A percentile compares a stretch with the other conserved stretches of the same genome.
These are phyloP conservation scores for Colletotrichum sp. DNA, from an alignment of 2,329 filamentous ascomycete species.

Conservation along the genomic window DNA sequence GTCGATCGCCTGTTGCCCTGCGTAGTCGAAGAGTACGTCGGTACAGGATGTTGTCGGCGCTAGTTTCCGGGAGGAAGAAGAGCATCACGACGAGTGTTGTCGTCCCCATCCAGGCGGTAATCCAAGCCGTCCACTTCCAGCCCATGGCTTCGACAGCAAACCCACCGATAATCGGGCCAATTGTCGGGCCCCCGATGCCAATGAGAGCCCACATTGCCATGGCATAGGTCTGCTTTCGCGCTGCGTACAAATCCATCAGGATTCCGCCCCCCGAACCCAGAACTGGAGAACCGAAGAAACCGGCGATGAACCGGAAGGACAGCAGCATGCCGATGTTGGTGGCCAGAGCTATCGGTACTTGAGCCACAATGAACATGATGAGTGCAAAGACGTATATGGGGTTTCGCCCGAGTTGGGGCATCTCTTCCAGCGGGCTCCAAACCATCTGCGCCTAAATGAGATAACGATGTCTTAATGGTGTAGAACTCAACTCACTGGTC, in stretches of 20 bases:
- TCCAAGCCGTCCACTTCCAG: constrained; percentile 28
- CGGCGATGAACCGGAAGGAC: constrained; percentile 23
- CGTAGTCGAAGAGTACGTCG: constrained; percentile 23
- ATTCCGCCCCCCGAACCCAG: constrained; percentile 1
- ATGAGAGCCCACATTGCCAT: constrained; percentile 2
- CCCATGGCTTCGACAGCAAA: constrained; percentile 14
- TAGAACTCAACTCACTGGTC: constrained; percentile 34
- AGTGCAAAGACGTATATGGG: constrained; percentile 21
- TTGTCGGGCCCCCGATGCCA: constrained; percentile 5
- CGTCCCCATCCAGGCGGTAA: constrained; percentile 21
- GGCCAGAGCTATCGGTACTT: constrained; percentile 19
- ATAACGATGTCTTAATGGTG: not conserved
- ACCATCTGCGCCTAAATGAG: not conserved
- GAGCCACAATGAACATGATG: constrained; percentile 15
- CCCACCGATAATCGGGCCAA: constrained; percentile 16
- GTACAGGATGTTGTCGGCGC: constrained; percentile 25
- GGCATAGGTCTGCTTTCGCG: constrained; percentile 10
- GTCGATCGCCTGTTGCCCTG: constrained; percentile 16
- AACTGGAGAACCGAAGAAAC: constrained; percentile 22
- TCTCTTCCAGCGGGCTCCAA: constrained; percentile 23
- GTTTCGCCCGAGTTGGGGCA: constrained; percentile 23
- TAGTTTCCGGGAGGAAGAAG: constrained; percentile 29
- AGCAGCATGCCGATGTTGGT: constrained; percentile 21
- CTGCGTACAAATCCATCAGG: not conserved
- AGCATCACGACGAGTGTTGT: constrained; percentile 21